These are phyloP conservation scores for Pistacia vera DNA, from an alignment of 345 rosid species.

Conservation along the genomic window DNA sequence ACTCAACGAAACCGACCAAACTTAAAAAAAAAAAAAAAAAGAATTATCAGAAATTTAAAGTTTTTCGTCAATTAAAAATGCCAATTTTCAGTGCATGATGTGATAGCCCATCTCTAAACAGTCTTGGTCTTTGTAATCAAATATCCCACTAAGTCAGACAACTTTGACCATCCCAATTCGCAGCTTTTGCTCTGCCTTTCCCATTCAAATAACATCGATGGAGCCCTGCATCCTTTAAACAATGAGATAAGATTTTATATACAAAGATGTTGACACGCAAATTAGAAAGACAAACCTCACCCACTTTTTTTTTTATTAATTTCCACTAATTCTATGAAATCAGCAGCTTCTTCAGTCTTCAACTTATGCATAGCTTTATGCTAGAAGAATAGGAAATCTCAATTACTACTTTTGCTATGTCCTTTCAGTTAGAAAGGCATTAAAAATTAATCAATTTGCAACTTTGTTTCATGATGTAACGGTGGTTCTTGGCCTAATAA, in stretches of 20 bases:
- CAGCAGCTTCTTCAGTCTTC: slow-evolving; percentile 2
- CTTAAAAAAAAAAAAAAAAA: too few relatives aligned
- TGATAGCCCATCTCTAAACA: not conserved
- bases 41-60: not conserved
- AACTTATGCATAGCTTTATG: not conserved
- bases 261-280: not conserved
- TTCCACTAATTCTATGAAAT: not conserved
- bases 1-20: not conserved
- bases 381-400: too few relatives aligned
- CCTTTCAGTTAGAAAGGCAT: too few relatives aligned
- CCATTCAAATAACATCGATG: not conserved
- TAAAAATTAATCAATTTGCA: too few relatives aligned
- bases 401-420: too few relatives aligned
- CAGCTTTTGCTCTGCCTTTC: not conserved
- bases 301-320: slow-evolving; percentile 1
- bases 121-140: not conserved
- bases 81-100: not conserved
- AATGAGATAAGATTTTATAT: not conserved
- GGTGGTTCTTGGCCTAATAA: too few relatives aligned
- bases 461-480: too few relatives aligned
- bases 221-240: not conserved
- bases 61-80: not conserved
- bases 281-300: not conserved
- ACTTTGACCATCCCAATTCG: too few relatives aligned
- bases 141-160: too few relatives aligned